A percentile compares a stretch with the other conserved stretches of the same genome.
These are phyloP conservation scores for Geotrichum fermentans DNA, from an alignment of 1,139 yeast species.

Conservation along the genomic window DNA sequence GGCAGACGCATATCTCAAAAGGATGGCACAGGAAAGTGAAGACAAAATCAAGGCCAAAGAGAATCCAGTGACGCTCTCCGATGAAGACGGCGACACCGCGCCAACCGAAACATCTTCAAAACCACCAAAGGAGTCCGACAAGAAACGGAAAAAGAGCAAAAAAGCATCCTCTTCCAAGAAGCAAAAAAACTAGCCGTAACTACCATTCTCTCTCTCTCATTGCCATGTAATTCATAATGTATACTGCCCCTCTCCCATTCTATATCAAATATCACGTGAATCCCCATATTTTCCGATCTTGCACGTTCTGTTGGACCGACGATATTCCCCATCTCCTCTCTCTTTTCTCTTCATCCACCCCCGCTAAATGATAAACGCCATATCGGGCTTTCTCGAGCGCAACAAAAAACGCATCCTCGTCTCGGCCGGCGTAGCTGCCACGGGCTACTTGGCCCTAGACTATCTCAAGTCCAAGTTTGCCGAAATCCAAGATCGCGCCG, in stretches of 20 bases:
- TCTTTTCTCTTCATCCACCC: not conserved
- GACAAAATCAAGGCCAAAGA: not conserved
- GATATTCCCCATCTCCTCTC: no score
- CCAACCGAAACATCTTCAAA: not conserved
- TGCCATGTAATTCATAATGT: not conserved
- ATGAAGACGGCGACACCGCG: constrained; percentile 1
- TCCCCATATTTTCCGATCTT: not conserved
- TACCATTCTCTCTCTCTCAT: not conserved
- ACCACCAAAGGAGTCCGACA: not conserved
- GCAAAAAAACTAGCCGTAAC: not conserved
- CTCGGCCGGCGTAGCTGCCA: constrained; percentile 49
- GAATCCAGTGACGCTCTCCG: constrained; percentile 3
- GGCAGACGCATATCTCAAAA: constrained; percentile 17
- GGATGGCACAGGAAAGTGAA: constrained; percentile 17
- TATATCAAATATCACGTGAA: not conserved
- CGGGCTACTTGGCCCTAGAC: constrained; percentile 54
- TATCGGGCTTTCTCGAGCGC: constrained; percentile 54
- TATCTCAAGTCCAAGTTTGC: constrained; percentile 57
- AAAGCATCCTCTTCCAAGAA: constrained; percentile 1
- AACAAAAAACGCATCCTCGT: constrained; percentile 57
- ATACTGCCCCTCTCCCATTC: not conserved
- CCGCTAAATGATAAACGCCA: constrained; percentile 43
- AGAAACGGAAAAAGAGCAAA: not conserved
- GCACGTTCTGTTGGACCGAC: no score
- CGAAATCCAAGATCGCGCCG: constrained; percentile 62